Base-by-base conservation (phyloP, 139 green algal species). In the Auxenochlorella protothecoides region DNA sequence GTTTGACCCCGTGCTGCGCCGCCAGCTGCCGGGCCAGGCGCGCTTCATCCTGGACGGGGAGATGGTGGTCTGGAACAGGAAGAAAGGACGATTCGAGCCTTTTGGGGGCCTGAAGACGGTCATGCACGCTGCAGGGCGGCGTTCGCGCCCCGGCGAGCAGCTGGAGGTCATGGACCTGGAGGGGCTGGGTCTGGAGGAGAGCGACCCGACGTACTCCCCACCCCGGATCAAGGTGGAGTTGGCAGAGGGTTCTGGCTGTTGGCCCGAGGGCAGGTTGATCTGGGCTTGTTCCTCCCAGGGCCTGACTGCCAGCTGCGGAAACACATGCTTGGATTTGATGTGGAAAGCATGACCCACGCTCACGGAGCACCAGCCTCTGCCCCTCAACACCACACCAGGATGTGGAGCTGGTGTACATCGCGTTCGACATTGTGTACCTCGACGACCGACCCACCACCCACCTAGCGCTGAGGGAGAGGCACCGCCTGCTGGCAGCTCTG, bases 401-500 rank as follows among this genome's bases (percentile, higher is more conserved):
- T 55, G 74, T 89, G 27, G 78, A 90, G 76, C 55, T 93, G 3
- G 66, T 90, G 13, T 93, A 91, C 68, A 69, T 96, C 0, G 85
- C 76, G 3, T 97, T 95, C 75, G 91, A 97, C 76, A 73, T 97
- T 6, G 80, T 97, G n/a, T 93, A 91, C 75, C 10, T 75, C 5
- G 67, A 76, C 3, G 68, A 80, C 55, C 53, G 71, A 56, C 69
- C 13, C 0, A 72, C 84, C 7, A 82, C 74, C 51, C 53, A 83
- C 56, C 53, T 61, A 51, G 71, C 81, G 14, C 77, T 90, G 55
- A 55, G 14, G 69, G 80, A 92, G 72, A 80, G 89, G 7, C 85
- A 90, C 15, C 9, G 72, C 6, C 16, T 89, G 64, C 78, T 95
- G 27, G 64, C 71, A 11, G 16, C 59, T 3, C 54, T 72, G 6